Conservation (phyloP, 108 stramenopile genomes). For the Cyclotella baltica region DNA sequence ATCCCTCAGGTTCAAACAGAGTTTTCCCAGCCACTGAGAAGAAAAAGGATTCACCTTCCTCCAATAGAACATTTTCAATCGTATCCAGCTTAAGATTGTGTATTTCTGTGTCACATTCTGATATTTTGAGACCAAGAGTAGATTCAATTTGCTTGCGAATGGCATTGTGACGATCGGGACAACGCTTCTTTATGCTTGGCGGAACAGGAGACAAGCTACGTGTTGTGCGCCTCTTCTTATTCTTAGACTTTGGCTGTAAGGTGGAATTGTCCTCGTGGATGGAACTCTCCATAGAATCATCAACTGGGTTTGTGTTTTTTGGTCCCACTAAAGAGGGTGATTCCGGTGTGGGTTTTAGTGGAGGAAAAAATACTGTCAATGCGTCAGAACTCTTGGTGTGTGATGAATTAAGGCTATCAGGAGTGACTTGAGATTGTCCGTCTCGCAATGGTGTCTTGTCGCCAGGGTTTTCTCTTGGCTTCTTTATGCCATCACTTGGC, state of each 20-base stretch:
- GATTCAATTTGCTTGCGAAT: conserved; percentile 27
- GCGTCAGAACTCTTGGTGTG: too few relatives aligned
- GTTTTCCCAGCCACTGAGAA: conserved; percentile 69
- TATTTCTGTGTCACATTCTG: conserved; percentile 9
- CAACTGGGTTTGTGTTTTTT: not conserved
- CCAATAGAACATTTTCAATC: conserved; percentile 48
- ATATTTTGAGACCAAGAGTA: conserved; percentile 19
- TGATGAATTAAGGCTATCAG: too few relatives aligned
- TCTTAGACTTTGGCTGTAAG: not conserved
- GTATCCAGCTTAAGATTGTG: conserved; percentile 45
- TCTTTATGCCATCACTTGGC: not conserved
- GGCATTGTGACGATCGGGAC: conserved; percentile 31
- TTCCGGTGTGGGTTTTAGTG: too few relatives aligned
- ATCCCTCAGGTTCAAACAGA: conserved; percentile 71
- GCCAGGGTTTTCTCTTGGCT: not conserved
- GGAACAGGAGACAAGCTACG: not conserved
- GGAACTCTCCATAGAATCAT: not conserved
- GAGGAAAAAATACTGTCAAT: too few relatives aligned
- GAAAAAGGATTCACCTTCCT: conserved; percentile 42
- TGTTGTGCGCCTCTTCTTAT: conserved; percentile 12
- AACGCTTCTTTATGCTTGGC: conserved; percentile 27
- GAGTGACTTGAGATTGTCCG: too few relatives aligned
- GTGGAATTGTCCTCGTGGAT: not conserved
- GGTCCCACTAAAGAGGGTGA: too few relatives aligned
- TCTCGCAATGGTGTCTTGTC: too few relatives aligned